phyloP scores from a whole-genome alignment of 176 grass and related monocot species.

The Saccharum spontaneum region DNA sequence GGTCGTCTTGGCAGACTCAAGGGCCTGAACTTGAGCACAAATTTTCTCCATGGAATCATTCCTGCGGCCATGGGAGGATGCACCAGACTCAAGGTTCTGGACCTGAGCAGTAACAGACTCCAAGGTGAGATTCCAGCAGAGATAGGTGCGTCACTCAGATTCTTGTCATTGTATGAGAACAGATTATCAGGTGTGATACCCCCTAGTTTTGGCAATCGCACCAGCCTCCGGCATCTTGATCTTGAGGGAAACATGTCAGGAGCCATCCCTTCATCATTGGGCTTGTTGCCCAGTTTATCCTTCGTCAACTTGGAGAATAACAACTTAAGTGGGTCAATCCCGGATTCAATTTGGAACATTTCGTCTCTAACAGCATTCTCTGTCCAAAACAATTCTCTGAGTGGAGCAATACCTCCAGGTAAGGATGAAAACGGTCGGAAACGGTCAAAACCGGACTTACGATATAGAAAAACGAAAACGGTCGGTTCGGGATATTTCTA shows the following conservation, averaged over 20 bases:
- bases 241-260: slow-evolving; percentile 2
- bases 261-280: slow-evolving; percentile 25
- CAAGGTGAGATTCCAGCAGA: too few relatives aligned
- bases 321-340: slow-evolving; percentile 31
- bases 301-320: not conserved
- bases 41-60: slow-evolving; percentile 11
- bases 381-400: not conserved
- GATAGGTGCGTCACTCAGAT: not conserved
- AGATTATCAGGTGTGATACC: not conserved
- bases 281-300: not conserved
- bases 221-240: too few relatives aligned
- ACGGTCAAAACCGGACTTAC: too few relatives aligned
- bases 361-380: not conserved
- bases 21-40: not conserved
- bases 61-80: not conserved
- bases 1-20: too few relatives aligned
- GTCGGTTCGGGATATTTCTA: too few relatives aligned
- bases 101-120: not conserved
- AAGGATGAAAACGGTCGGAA: too few relatives aligned
- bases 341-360: slow-evolving; percentile 23
- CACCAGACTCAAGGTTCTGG: not conserved
- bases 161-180: too few relatives aligned
- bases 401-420: not conserved
- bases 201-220: too few relatives aligned
- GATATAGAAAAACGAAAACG: too few relatives aligned